Conservation (phyloP, 108 stramenopile genomes). For the Chaetoceros muelleri region DNA sequence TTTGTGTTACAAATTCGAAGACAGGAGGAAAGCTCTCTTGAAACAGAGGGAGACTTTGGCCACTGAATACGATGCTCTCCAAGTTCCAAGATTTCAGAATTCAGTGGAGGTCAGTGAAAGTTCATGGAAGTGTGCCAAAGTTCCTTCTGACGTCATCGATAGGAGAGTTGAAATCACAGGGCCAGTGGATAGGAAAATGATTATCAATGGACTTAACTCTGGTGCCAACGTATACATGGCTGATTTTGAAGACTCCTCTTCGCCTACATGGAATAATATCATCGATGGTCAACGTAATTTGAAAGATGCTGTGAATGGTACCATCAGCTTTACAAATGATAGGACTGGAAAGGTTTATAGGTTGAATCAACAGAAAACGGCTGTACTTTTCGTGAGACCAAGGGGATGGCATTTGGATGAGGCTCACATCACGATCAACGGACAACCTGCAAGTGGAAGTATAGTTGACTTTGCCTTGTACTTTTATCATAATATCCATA, state of each 20-base stretch:
- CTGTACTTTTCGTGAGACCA: constrained; percentile 82
- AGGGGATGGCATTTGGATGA: constrained; percentile 92
- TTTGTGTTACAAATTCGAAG: constrained; percentile 62
- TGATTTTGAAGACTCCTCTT: constrained; percentile 88
- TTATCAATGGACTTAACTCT: constrained; percentile 90
- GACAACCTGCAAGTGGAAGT: constrained; percentile 65
- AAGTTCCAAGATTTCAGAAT: constrained; percentile 54
- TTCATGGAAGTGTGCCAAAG: constrained; percentile 70
- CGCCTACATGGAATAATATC: constrained; percentile 80
- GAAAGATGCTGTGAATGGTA: constrained; percentile 79
- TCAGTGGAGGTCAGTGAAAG: constrained; percentile 28
- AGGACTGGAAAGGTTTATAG: constrained; percentile 78
- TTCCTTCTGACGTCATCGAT: constrained; percentile 74
- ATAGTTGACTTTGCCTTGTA: constrained; percentile 89
- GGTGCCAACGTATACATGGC: constrained; percentile 89
- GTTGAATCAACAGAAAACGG: constrained; percentile 47
- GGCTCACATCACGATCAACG: constrained; percentile 82
- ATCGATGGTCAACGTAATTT: constrained; percentile 88
- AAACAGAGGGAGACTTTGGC: constrained; percentile 37
- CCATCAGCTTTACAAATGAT: constrained; percentile 75
- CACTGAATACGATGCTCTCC: constrained; percentile 66
- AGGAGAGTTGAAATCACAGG: constrained; percentile 91
- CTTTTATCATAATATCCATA: constrained; percentile 84
- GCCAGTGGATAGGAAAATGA: constrained; percentile 87
- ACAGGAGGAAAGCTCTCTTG: constrained; percentile 51